Percentiles rank a stretch among this genome's conserved stretches.
phyloP scores from a whole-genome alignment of 164 flowering plant species.

The Houttuynia cordata region DNA sequence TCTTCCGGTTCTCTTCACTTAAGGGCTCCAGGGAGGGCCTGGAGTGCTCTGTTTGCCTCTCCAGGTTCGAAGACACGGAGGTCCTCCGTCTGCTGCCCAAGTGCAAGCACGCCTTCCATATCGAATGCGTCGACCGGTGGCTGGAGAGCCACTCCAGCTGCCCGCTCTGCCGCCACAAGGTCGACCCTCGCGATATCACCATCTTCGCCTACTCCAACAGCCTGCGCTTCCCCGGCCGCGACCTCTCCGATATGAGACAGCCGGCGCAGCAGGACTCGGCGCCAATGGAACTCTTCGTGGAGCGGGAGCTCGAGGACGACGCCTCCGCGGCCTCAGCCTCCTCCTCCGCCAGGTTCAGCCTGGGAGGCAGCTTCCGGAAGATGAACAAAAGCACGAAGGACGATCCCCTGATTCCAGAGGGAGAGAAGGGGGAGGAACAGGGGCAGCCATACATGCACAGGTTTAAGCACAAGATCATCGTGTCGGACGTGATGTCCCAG shows the following conservation, averaged over 20 bases:
- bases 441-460: conserved; percentile 23
- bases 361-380: conserved; percentile 27
- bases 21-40: conserved; percentile 69
- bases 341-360: conserved; percentile 26
- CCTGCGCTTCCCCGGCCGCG: conserved; percentile 32
- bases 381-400: conserved; percentile 11
- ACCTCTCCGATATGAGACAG: conserved; percentile 7
- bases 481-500: conserved; percentile 51
- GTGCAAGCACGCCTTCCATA: conserved; percentile 85
- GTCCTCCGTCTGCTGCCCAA: conserved; percentile 63
- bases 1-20: conserved; percentile 71
- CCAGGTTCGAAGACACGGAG: conserved; percentile 66
- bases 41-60: conserved; percentile 77
- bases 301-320: conserved; percentile 17
- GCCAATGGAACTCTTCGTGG: conserved; percentile 26
- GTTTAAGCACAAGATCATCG: conserved; percentile 49
- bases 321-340: neutral
- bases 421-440: neutral
- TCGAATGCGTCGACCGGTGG: conserved; percentile 75
- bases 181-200: conserved; percentile 34
- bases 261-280: conserved; percentile 23
- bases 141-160: conserved; percentile 84
- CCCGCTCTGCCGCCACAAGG: conserved; percentile 61
- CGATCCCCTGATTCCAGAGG: conserved; percentile 13
- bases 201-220: conserved; percentile 36